phyloP scores from a whole-genome alignment of 177 flowering plant species.

The Vitis hybrid region DNA sequence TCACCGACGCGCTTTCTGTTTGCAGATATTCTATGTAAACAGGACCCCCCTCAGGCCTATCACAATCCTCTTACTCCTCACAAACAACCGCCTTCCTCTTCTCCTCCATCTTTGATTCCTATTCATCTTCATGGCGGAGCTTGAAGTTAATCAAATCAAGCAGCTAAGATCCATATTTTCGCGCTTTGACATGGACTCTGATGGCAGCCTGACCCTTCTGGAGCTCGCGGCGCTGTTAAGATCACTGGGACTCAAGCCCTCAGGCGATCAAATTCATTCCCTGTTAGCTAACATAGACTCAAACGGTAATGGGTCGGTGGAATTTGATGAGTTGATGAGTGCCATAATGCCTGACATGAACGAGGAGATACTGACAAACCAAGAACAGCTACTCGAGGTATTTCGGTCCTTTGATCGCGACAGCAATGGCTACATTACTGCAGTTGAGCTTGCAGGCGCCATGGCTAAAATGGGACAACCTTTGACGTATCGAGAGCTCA shows the following conservation, averaged over 20 bases:
- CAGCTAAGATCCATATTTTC: constrained; percentile 39
- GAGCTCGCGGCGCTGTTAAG: constrained; percentile 53
- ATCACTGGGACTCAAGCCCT: constrained; percentile 48
- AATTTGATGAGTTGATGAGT: constrained; percentile 52
- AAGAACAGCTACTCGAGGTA: constrained; percentile 43
- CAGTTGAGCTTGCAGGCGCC: constrained; percentile 54
- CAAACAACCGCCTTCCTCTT: neutral
- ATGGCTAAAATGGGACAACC: constrained; percentile 77
- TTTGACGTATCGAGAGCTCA: constrained; percentile 44
- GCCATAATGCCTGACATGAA: constrained; percentile 42
- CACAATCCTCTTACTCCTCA: too few relatives aligned
- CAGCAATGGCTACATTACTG: constrained; percentile 56
- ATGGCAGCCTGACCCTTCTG: constrained; percentile 48
- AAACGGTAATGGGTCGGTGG: constrained; percentile 56
- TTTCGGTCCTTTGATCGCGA: constrained; percentile 54
- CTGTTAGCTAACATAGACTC: constrained; percentile 45
- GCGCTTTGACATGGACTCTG: constrained; percentile 50
- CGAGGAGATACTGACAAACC: constrained; percentile 34
- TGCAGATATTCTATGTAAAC: too few relatives aligned
- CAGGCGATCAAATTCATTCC: constrained; percentile 49
- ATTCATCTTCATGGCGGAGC: neutral
- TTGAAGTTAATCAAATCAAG: constrained; percentile 18
- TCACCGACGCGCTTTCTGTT: too few relatives aligned
- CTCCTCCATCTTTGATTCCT: neutral
- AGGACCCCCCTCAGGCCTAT: too few relatives aligned